Conservation (phyloP, 768 basidiomycete genomes). For the Trametopsis cervina region DNA sequence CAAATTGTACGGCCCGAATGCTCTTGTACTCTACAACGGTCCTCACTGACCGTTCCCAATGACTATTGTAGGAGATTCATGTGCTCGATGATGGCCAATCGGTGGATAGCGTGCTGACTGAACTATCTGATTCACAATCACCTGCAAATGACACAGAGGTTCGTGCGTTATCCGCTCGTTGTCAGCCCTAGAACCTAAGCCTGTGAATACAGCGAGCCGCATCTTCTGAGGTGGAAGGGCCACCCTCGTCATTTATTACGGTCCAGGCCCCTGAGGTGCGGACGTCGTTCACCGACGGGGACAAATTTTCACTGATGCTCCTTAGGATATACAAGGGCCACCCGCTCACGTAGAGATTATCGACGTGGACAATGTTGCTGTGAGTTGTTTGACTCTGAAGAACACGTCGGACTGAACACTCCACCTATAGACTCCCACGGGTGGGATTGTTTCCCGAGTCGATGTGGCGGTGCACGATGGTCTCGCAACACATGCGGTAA, state of each 20-base stretch:
- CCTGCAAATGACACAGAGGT: conserved; percentile 15
- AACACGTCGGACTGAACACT: not conserved
- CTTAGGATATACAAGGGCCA: too few relatives aligned
- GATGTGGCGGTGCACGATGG: not conserved
- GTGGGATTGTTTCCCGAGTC: not conserved
- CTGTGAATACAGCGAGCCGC: conserved; percentile 9
- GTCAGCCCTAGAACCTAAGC: not conserved
- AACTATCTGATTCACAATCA: conserved; percentile 3
- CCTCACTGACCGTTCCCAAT: not conserved
- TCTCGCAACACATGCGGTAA: not conserved
- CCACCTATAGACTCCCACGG: not conserved
- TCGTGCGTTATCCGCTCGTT: not conserved
- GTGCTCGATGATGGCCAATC: not conserved
- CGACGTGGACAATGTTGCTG: too few relatives aligned
- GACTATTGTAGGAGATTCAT: not conserved
- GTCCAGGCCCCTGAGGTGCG: conserved; percentile 6
- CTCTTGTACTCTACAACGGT: not conserved
- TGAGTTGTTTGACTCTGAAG: not conserved
- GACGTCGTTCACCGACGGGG: too few relatives aligned
- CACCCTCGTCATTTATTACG: conserved; percentile 17
- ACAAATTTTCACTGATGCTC: too few relatives aligned
- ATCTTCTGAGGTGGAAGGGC: conserved; percentile 15
- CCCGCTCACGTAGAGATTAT: too few relatives aligned
- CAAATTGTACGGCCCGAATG: too few relatives aligned
- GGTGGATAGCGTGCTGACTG: conserved; percentile 11